phyloP scores from a whole-genome alignment of 2,329 filamentous ascomycete species.

The Colletotrichum sp. region DNA sequence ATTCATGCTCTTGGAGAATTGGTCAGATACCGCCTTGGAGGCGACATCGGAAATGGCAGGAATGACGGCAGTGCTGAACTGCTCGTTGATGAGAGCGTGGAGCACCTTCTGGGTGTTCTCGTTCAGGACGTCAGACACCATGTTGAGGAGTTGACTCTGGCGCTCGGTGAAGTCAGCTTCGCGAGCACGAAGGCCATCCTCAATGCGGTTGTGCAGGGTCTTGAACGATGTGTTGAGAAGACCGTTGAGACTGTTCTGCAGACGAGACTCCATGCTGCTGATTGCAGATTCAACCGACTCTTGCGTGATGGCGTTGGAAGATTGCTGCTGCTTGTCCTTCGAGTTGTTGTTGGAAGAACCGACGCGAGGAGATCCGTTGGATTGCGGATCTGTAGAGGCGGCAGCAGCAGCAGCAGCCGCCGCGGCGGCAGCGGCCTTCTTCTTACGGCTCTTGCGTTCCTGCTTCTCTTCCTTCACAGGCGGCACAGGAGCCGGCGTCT shows the following conservation, averaged over 20 bases:
- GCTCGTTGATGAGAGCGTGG: conserved; percentile 74
- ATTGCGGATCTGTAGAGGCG: conserved; percentile 48
- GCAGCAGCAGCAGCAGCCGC: conserved; percentile 40
- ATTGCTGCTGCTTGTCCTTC: conserved; percentile 33
- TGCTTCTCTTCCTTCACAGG: conserved; percentile 53
- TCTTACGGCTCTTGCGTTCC: conserved; percentile 68
- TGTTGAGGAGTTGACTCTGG: conserved; percentile 59
- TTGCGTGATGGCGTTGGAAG: conserved; percentile 33
- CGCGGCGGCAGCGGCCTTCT: conserved; percentile 64
- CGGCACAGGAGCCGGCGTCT: conserved; percentile 42
- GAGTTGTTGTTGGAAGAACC: conserved; percentile 28
- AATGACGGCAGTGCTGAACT: conserved; percentile 77
- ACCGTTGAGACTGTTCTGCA: conserved; percentile 52
- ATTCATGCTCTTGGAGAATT: conserved; percentile 72
- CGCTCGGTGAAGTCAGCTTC: conserved; percentile 58
- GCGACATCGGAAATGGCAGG: conserved; percentile 75
- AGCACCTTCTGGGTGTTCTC: conserved; percentile 75
- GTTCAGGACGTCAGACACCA: conserved; percentile 65
- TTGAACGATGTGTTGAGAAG: conserved; percentile 63
- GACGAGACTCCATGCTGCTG: conserved; percentile 55
- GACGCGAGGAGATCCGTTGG: conserved; percentile 44
- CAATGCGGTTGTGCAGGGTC: conserved; percentile 66
- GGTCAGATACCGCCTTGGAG: conserved; percentile 71
- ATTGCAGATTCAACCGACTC: conserved; percentile 61
- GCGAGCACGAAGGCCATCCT: conserved; percentile 65